phyloP scores from a whole-genome alignment of 257 asterid genomes.

The Nyctanthes arbortristis region DNA sequence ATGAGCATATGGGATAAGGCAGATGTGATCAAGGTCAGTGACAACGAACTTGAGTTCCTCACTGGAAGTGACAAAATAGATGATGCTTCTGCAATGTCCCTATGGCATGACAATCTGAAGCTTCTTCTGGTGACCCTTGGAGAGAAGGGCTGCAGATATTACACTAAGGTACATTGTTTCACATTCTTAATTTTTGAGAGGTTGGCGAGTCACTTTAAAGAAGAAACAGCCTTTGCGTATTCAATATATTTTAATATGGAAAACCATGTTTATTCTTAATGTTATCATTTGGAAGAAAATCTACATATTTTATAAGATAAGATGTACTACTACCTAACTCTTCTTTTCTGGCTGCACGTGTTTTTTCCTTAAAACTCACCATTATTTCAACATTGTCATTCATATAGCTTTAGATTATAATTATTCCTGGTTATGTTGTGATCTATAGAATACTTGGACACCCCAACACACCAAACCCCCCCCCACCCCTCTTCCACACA shows the following conservation, averaged over 20 bases:
- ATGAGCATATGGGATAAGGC: conserved; percentile 92
- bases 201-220: neutral
- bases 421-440: neutral
- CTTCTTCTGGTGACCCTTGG: conserved; percentile 93
- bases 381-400: conserved; percentile 27
- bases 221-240: neutral
- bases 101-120: conserved; percentile 84
- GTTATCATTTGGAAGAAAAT: too few relatives aligned
- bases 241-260: neutral
- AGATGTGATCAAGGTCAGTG: conserved; percentile 93
- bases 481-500: too few relatives aligned
- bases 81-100: conserved; percentile 75
- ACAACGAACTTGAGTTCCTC: conserved; percentile 78
- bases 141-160: conserved; percentile 83
- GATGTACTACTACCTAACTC: too few relatives aligned
- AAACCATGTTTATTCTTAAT: neutral
- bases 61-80: conserved; percentile 80
- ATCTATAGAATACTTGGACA: neutral
- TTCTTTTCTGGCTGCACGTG: neutral
- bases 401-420: conserved; percentile 18
- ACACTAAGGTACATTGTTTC: conserved; percentile 61
- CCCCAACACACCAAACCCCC: too few relatives aligned
- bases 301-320: too few relatives aligned
- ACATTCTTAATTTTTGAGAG: neutral
- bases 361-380: neutral